Evolutionary conservation across 768 basidiomycete genomes (phyloP).

Genomic region (Rhodocollybia butyracea): DNA sequence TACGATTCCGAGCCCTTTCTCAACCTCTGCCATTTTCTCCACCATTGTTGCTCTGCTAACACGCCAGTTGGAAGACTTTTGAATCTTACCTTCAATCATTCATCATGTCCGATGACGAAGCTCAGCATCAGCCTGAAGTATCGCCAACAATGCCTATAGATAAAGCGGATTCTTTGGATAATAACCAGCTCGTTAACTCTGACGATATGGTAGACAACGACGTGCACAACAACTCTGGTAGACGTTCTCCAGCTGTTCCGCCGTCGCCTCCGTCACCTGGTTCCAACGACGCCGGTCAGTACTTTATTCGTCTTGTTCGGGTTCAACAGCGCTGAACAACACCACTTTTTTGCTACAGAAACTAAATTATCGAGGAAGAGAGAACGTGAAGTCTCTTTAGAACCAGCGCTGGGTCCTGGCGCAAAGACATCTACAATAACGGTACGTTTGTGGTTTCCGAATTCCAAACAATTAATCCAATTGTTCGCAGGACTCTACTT

Average conservation of each 20-base stretch:
- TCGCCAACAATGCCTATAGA: slow-evolving; percentile 1
- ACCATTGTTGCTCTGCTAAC: no score
- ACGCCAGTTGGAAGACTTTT: no score
- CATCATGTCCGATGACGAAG: neutral
- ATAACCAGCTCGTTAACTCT: neutral
- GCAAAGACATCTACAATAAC: slow-evolving; percentile 40
- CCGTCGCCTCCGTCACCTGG: slow-evolving; percentile 46
- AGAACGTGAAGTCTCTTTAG: slow-evolving; percentile 74
- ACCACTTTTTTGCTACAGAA: slow-evolving; percentile 25
- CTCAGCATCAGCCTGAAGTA: neutral
- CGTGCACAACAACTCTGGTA: neutral
- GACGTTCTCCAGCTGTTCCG: slow-evolving; percentile 26
- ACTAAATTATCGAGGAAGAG: slow-evolving; percentile 63
- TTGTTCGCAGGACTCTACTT: neutral
- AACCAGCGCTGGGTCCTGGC: slow-evolving; percentile 41
- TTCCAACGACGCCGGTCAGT: slow-evolving; percentile 39
- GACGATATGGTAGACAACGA: neutral
- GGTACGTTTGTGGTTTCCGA: slow-evolving; percentile 31
- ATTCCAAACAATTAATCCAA: no score
- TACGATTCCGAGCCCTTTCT: no score
- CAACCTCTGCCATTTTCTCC: no score
- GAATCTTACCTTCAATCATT: no score
- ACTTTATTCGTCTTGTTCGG: slow-evolving; percentile 15
- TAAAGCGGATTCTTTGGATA: neutral
- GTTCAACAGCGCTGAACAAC: neutral